These are phyloP conservation scores for Adansonia rubrostipa DNA, from an alignment of 441 rosid genomes.

Conservation along the genomic window DNA sequence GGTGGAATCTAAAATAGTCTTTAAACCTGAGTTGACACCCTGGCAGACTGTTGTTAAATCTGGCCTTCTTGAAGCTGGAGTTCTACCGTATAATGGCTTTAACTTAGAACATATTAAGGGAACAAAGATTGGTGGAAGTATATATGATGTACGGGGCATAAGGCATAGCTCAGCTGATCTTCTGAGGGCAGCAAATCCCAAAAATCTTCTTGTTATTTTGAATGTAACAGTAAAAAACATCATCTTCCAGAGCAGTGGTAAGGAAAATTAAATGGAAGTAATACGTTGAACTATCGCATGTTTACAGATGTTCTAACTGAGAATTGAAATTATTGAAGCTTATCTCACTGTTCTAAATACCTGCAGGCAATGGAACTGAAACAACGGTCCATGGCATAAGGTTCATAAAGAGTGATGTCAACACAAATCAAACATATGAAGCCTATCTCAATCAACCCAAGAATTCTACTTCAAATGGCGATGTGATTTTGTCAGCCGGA, in stretches of 20 bases:
- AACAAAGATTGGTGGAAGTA: constrained; percentile 74
- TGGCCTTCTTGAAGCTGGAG: constrained; percentile 75
- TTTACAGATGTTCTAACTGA: neutral
- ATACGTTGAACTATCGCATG: neutral
- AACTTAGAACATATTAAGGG: constrained; percentile 73
- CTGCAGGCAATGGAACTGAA: constrained; percentile 45
- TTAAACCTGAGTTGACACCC: constrained; percentile 56
- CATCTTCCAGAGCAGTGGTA: constrained; percentile 51
- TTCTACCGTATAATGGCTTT: constrained; percentile 69
- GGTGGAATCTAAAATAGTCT: constrained; percentile 75
- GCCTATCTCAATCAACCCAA: constrained; percentile 52
- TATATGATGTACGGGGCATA: constrained; percentile 59
- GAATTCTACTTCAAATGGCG: constrained; percentile 44
- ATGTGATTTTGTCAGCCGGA: constrained; percentile 73
- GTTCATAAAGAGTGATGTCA: constrained; percentile 60
- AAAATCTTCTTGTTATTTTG: constrained; percentile 55
- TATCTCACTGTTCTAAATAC: neutral
- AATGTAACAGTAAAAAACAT: constrained; percentile 64
- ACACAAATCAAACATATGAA: constrained; percentile 44
- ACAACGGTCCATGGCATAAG: constrained; percentile 50
- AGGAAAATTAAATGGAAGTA: constrained; percentile 20
- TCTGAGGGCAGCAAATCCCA: constrained; percentile 51
- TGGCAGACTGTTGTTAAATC: constrained; percentile 68
- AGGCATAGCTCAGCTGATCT: constrained; percentile 85
- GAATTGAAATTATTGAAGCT: constrained; percentile 12